These are phyloP conservation scores for Moelleriella libera DNA, from an alignment of 2,329 filamentous ascomycete species.

Conservation along the genomic window DNA sequence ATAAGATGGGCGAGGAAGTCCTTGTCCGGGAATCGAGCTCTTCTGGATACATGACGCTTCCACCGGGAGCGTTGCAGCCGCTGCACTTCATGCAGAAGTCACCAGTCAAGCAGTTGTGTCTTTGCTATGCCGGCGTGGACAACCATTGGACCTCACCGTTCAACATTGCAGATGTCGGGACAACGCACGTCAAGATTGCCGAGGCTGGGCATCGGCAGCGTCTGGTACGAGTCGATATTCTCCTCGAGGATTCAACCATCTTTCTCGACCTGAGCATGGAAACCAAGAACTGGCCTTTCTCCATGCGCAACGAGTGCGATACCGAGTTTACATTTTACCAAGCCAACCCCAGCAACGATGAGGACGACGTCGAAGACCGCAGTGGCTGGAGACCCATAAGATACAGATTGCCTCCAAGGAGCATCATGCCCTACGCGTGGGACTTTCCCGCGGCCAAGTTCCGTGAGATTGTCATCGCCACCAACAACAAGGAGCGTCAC, in stretches of 20 bases:
- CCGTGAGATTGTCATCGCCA: conserved; percentile 70
- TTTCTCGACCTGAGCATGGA: conserved; percentile 86
- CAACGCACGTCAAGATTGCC: conserved; percentile 83
- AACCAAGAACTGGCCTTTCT: conserved; percentile 94
- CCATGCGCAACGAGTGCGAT: conserved; percentile 96
- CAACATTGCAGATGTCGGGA: conserved; percentile 91
- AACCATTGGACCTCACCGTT: conserved; percentile 98
- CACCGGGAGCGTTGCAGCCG: conserved; percentile 66
- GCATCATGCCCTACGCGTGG: conserved; percentile 99
- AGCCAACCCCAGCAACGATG: conserved; percentile 81
- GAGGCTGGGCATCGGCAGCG: conserved; percentile 82
- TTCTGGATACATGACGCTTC: conserved; percentile 67
- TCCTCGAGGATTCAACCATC: conserved; percentile 86
- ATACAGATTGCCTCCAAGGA: conserved; percentile 81
- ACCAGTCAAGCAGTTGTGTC: conserved; percentile 72
- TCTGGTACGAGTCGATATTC: conserved; percentile 72
- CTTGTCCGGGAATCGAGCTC: conserved; percentile 86
- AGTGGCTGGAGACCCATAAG: conserved; percentile 86
- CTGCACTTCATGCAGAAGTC: conserved; percentile 81
- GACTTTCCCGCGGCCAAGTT: conserved; percentile 97
- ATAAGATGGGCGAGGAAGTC: conserved; percentile 78
- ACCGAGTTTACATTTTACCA: conserved; percentile 95
- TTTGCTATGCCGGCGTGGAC: conserved; percentile 87
- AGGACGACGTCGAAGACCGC: conserved; percentile 71
- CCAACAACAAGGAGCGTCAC: conserved; percentile 51